These are phyloP conservation scores for Rhodotorula sp. DNA, from an alignment of 1,284 basidiomycete species.

Conservation along the genomic window DNA sequence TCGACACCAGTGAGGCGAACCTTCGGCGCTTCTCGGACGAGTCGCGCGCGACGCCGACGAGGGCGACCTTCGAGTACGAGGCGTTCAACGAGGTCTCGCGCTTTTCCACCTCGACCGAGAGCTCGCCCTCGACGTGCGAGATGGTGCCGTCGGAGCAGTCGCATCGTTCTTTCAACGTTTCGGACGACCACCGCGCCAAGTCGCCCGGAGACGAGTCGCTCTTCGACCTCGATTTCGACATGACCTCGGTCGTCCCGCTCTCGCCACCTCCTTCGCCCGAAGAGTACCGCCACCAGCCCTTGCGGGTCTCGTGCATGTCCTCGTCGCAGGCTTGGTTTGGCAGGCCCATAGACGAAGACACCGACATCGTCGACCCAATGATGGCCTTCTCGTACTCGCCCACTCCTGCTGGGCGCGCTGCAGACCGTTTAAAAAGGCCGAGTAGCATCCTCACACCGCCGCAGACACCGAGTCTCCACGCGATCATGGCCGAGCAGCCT, in stretches of 20 bases:
- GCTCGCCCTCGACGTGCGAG: neutral
- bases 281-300: neutral
- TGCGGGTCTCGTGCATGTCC: neutral
- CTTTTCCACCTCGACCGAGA: constrained; percentile 8
- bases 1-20: neutral
- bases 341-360: neutral
- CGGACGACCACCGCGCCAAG: neutral
- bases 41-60: neutral
- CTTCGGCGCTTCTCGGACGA: neutral
- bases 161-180: no score
- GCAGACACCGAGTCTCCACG: constrained; percentile 8
- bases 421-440: no score
- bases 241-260: neutral
- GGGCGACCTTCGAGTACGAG: neutral
- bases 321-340: neutral
- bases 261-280: neutral
- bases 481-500: neutral
- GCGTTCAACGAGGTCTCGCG: neutral
- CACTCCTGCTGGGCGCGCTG: neutral
- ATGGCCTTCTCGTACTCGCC: neutral
- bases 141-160: neutral
- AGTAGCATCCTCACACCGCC: neutral
- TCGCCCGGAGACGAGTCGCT: neutral
- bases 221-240: constrained; percentile 5
- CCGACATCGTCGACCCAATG: neutral